Conservation (phyloP, 768 basidiomycete species). For the Strobilomyces dryophilus region DNA sequence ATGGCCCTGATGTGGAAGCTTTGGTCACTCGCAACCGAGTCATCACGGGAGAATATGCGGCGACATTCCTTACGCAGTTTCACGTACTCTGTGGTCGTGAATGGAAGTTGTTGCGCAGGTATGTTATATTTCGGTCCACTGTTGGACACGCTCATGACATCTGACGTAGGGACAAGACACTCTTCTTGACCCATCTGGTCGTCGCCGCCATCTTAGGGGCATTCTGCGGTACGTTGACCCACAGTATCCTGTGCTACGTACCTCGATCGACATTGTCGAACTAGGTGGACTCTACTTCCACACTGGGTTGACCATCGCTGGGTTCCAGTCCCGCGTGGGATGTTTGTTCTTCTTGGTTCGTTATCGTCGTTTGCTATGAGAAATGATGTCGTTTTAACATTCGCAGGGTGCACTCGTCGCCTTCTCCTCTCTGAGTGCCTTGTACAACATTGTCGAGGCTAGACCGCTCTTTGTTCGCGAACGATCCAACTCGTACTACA, state of each 20-base stretch:
- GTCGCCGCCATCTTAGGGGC: conserved; percentile 74
- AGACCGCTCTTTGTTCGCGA: conserved; percentile 89
- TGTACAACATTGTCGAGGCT: conserved; percentile 83
- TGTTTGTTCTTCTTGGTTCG: conserved; percentile 87
- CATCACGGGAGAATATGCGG: conserved; percentile 43
- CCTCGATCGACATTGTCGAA: background rate
- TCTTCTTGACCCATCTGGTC: conserved; percentile 75
- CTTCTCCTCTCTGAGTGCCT: conserved; percentile 84
- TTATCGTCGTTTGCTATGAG: background rate
- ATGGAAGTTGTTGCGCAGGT: conserved; percentile 78
- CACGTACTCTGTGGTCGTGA: conserved; percentile 79
- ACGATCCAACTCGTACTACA: conserved; percentile 81
- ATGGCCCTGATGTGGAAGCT: conserved; percentile 18
- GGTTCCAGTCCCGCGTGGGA: conserved; percentile 92
- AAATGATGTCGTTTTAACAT: conserved; percentile 4
- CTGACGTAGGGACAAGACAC: conserved; percentile 64
- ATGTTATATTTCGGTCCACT: conserved; percentile 5
- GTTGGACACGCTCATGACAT: background rate
- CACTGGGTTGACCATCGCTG: conserved; percentile 77
- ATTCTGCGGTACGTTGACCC: conserved; percentile 62
- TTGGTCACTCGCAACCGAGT: conserved; percentile 13
- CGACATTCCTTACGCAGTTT: conserved; percentile 88
- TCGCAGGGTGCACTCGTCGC: conserved; percentile 81
- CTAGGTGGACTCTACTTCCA: conserved; percentile 83
- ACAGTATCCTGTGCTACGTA: background rate